A percentile compares a stretch with the other conserved stretches of the same genome.
Evolutionary conservation across 2,329 filamentous ascomycete genomes (phyloP).

Genomic region (Penicillium carneum): DNA sequence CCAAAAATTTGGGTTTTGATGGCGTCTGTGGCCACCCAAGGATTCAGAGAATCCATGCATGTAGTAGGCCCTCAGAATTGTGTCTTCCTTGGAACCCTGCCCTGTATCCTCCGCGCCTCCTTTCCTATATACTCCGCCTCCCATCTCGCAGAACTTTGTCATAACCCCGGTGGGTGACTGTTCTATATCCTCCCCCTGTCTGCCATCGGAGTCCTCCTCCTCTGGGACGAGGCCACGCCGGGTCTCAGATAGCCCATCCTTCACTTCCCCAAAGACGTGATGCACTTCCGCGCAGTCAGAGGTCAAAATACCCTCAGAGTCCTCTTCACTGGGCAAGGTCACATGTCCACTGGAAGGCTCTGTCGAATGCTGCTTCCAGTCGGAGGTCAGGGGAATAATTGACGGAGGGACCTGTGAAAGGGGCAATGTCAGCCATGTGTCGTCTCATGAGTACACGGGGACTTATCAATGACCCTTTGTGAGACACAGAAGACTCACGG

Average conservation of each 20-base stretch:
- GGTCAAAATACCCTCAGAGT: neutral
- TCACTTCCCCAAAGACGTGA: conserved; percentile 3
- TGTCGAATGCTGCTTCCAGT: neutral
- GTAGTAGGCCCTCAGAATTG: neutral
- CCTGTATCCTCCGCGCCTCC: neutral
- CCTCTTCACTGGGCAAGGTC: neutral
- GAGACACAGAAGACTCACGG: neutral
- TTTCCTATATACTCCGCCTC: neutral
- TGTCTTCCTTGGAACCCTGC: neutral
- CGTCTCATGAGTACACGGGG: neutral
- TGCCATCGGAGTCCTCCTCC: conserved; percentile 4
- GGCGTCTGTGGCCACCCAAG: neutral
- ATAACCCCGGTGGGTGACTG: neutral
- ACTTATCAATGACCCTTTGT: neutral
- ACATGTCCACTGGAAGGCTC: neutral
- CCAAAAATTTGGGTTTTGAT: conserved; percentile 5
- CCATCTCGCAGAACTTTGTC: neutral
- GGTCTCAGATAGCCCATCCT: conserved; percentile 9
- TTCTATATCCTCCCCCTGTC: conserved; percentile 3
- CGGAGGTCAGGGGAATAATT: neutral
- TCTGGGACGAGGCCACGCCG: conserved; percentile 5
- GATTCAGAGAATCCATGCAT: neutral
- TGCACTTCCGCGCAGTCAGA: conserved; percentile 3
- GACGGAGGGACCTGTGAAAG: neutral
- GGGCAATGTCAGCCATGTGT: neutral